These are phyloP conservation scores for Ceratobasidium sp. DNA, from an alignment of 1,284 basidiomycete species.

Conservation along the genomic window DNA sequence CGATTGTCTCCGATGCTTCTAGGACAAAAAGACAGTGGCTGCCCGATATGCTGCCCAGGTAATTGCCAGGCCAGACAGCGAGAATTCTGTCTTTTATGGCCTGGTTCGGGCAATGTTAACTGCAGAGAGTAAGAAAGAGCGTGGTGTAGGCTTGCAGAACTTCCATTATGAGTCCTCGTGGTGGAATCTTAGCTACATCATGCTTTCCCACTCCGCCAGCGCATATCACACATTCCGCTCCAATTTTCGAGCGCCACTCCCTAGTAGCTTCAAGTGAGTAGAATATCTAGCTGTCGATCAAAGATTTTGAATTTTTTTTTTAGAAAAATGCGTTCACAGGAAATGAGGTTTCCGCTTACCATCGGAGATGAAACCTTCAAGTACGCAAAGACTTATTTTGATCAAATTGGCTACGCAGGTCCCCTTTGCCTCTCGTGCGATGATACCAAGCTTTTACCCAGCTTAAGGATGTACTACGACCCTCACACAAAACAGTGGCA, in stretches of 20 bases:
- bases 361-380: conserved; percentile 51
- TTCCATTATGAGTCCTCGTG: not conserved
- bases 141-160: not conserved
- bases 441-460: conserved; percentile 49
- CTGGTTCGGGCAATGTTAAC: not conserved
- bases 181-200: not conserved
- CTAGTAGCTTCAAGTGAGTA: not conserved
- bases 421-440: conserved; percentile 40
- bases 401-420: conserved; percentile 10
- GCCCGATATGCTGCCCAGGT: not conserved
- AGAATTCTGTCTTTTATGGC: not conserved
- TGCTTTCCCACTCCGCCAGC: not conserved
- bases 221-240: conserved; percentile 20
- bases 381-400: conserved; percentile 35
- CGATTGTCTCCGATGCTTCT: no score
- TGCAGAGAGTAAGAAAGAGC: not conserved
- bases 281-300: no score
- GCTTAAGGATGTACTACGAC: conserved; percentile 53
- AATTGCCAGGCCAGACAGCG: not conserved
- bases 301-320: no score
- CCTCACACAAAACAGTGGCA: conserved; percentile 46
- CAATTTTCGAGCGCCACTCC: not conserved
- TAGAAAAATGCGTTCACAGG: not conserved
- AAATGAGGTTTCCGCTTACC: conserved; percentile 49
- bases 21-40: not conserved